These are phyloP conservation scores for Mycena kentingensis DNA, from an alignment of 768 basidiomycete species.

Conservation along the genomic window DNA sequence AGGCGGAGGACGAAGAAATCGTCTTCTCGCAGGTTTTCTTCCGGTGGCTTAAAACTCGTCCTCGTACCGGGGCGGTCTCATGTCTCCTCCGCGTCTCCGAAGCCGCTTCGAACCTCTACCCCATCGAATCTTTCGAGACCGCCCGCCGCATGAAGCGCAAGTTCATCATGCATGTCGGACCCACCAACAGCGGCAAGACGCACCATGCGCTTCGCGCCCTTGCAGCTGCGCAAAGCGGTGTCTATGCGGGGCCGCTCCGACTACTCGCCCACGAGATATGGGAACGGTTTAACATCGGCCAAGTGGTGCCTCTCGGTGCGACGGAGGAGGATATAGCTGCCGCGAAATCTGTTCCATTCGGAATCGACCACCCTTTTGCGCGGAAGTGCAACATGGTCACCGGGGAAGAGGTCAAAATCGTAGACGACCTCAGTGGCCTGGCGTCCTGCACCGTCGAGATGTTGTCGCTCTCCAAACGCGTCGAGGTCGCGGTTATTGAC, in stretches of 20 bases:
- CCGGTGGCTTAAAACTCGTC: conserved; percentile 2
- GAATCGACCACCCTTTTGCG: conserved; percentile 49
- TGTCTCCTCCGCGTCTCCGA: conserved; percentile 24
- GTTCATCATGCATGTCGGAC: conserved; percentile 94
- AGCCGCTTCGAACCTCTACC: conserved; percentile 45
- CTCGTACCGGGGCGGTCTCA: not conserved
- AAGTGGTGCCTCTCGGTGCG: conserved; percentile 74
- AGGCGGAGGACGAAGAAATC: conserved; percentile 17
- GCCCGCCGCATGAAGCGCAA: conserved; percentile 70
- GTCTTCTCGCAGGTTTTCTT: conserved; percentile 16
- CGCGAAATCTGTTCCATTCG: conserved; percentile 13
- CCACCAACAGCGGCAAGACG: conserved; percentile 97
- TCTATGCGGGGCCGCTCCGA: conserved; percentile 90
- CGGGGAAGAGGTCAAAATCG: conserved; percentile 84
- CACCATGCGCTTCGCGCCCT: conserved; percentile 89
- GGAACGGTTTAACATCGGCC: conserved; percentile 86
- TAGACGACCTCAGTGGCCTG: conserved; percentile 57
- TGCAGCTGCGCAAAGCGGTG: conserved; percentile 68
- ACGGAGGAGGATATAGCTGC: conserved; percentile 43
- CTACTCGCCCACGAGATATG: conserved; percentile 95
- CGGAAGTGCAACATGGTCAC: conserved; percentile 85
- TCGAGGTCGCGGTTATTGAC: conserved; percentile 90
- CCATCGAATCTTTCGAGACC: conserved; percentile 47
- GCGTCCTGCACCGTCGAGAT: conserved; percentile 95
- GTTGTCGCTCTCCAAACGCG: conserved; percentile 46